These are phyloP conservation scores for Pleurotus salmoneostramineus DNA, from an alignment of 768 basidiomycete genomes.

Conservation along the genomic window DNA sequence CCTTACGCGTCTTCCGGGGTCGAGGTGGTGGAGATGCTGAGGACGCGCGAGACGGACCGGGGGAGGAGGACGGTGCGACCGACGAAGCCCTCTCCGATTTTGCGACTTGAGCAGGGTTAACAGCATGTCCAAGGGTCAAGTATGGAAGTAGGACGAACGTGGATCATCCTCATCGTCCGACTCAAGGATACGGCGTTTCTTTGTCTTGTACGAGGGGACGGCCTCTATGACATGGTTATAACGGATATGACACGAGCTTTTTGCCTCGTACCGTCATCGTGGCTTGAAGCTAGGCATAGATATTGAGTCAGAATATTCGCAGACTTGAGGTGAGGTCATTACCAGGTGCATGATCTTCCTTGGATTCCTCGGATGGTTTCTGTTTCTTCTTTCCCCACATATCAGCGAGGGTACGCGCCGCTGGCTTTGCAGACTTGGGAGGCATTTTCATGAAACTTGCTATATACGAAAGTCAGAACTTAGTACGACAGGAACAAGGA, in stretches of 20 bases:
- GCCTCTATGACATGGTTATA: not conserved
- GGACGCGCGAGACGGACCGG: conserved; percentile 6
- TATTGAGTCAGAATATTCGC: too few relatives aligned
- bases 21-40: conserved; percentile 12
- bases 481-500: not conserved
- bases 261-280: too few relatives aligned
- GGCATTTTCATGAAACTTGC: conserved; percentile 75
- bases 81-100: not conserved
- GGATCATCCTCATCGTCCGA: conserved; percentile 50
- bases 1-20: conserved; percentile 15
- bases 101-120: not conserved
- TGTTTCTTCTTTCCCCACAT: conserved; percentile 60
- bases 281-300: too few relatives aligned
- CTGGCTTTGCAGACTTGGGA: conserved; percentile 45
- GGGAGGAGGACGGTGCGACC: not conserved
- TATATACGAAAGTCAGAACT: not conserved
- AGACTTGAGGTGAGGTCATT: conserved; percentile 20
- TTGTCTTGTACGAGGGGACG: conserved; percentile 28
- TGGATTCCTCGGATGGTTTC: conserved; percentile 15
- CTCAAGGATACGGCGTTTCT: conserved; percentile 49
- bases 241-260: conserved; percentile 11
- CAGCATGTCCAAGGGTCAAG: not conserved
- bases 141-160: not conserved
- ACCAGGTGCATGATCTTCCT: conserved; percentile 10
- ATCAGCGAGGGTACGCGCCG: conserved; percentile 68